A percentile compares a stretch with the other conserved stretches of the same genome.
These are phyloP conservation scores for Taphrina communis DNA, from an alignment of 1,139 yeast genomes.

Conservation along the genomic window DNA sequence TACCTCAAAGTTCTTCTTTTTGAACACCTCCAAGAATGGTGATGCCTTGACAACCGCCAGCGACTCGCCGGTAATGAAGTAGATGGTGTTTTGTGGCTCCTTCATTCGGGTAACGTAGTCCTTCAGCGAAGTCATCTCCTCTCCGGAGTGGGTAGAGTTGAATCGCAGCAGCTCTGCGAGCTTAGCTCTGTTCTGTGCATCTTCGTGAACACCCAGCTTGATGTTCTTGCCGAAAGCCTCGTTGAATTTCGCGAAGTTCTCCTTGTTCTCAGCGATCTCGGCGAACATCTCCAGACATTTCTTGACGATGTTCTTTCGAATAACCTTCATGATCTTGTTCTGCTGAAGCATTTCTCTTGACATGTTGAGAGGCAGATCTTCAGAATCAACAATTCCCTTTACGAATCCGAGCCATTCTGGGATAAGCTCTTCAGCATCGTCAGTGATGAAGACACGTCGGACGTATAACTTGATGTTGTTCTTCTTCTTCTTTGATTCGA, in stretches of 20 bases:
- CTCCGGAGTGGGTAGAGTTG: slow-evolving; percentile 94
- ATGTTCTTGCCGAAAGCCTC: slow-evolving; percentile 97
- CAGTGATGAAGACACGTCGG: slow-evolving; percentile 99
- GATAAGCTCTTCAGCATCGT: slow-evolving; percentile 97
- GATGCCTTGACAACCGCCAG: slow-evolving; percentile 97
- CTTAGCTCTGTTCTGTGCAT: slow-evolving; percentile 93
- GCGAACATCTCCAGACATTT: slow-evolving; percentile 97
- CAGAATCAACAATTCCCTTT: slow-evolving; percentile 99
- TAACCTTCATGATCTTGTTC: slow-evolving; percentile 99
- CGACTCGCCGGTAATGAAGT: slow-evolving; percentile 99
- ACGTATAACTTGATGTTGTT: slow-evolving; percentile 98
- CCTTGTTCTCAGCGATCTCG: slow-evolving; percentile 98
- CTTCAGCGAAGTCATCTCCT: slow-evolving; percentile 90
- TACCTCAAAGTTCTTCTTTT: slow-evolving; percentile 98
- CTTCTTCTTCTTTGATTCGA: slow-evolving; percentile 98
- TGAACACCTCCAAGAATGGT: slow-evolving; percentile 98
- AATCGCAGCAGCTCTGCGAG: slow-evolving; percentile 95
- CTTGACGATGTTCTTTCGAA: slow-evolving; percentile 98
- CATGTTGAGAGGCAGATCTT: slow-evolving; percentile 99
- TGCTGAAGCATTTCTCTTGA: slow-evolving; percentile 99
- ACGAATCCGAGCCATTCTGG: slow-evolving; percentile 99
- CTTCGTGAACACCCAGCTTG: slow-evolving; percentile 99
- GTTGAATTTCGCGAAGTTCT: slow-evolving; percentile 98
- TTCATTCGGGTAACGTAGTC: slow-evolving; percentile 99
- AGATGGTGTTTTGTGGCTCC: slow-evolving; percentile 99